Evolutionary conservation across 2,329 filamentous ascomycete species (phyloP), one percentile per base, ranked within the genome.

Genomic region (Lachnellula cervina): DNA sequence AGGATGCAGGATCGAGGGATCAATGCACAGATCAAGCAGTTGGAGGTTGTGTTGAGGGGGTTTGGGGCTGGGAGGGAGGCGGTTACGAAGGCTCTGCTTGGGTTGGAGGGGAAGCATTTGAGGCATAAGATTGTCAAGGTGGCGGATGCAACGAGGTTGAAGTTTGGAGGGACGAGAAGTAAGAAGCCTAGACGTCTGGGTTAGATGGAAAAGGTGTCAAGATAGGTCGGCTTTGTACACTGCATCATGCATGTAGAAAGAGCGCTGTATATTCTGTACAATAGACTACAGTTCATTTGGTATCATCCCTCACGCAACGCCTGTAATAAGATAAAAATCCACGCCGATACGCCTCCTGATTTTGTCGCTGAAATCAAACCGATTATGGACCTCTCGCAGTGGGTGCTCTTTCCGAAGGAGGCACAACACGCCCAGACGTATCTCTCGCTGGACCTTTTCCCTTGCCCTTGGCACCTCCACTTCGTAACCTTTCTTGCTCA

Each of bases 81-180:
- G 1, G 88, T 91, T 52, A 86, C 86, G 53, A 99, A 97, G 80
- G 89, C 92, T 5, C 75, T 99, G 56, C 75, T 99, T 72, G 92
- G 93, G 37, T 85, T 80, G 21, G 93, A 99, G 72, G 94, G 94
- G 55, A 85, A 83, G 69, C 72, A 84, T 65, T 74, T 97, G 62
- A 82, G 90, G 64, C 77, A 80, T 34, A 84, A 88, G 76, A 88
- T 99, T 62, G 77, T 83, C 43, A 86, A 85, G 65, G 88, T 99
- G 59, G 85, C 89, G 34, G 94, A 99, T 75, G 80, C 84, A 42
- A 97, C 93, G 54, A 88, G 88, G 67, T 74, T 97, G 73, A 99
- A 99, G 79, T 96, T 97, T 78, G 94, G 92, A 74, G 95, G 94
- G 69, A 90, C 89, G 40, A 89, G 92, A 73, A 93, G 90, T 77